Evolutionary conservation across 2,329 filamentous ascomycete species (phyloP), one percentile per base, ranked within the genome.

Genomic region (Trichoderma sp.): DNA sequence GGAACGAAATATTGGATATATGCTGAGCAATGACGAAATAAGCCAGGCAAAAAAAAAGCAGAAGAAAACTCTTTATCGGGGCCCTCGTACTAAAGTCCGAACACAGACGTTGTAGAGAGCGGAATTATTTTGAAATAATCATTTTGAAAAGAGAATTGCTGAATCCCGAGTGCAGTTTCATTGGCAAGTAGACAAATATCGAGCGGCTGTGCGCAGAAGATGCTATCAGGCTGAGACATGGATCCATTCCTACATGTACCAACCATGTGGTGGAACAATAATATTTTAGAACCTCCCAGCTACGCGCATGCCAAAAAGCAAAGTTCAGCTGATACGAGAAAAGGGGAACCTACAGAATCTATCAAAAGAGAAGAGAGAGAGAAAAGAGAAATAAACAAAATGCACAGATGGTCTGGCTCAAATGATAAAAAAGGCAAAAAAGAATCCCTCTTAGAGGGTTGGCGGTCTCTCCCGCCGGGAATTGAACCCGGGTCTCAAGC

Each of bases 401-500:
- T 19, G 16, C n/a, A n/a, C n/a, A n/a, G n/a, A n/a, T n/a, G n/a
- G n/a, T n/a, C n/a, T n/a, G n/a, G n/a, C n/a, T n/a, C n/a, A n/a
- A n/a, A n/a, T n/a, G n/a, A n/a, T n/a, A n/a, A n/a, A 40, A 21
- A 13, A 31, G 6, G 11, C 19, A 33, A 52, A 37, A 56, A 7
- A 21, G 16, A 37, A 37, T 8, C 52, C 59, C 60, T 60, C 62
- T 69, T 10, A 5, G 27, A 64, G 62, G 68, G 70, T 14, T 11
- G 64, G 64, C 64, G 64, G 55, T 10, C 71, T 72, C 71, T 72
- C 71, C 71, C 71, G 71, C 71, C 71, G 71, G 71, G 71, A 72
- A 72, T 72, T 72, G 71, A 72, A 72, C 71, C 71, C 71, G 70
- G 71, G 71, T 72, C 71, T 72, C 71, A 71, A 72, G 71, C 71